These are phyloP conservation scores for Coprinopsis marcescibilis DNA, from an alignment of 768 basidiomycete genomes.

Conservation along the genomic window DNA sequence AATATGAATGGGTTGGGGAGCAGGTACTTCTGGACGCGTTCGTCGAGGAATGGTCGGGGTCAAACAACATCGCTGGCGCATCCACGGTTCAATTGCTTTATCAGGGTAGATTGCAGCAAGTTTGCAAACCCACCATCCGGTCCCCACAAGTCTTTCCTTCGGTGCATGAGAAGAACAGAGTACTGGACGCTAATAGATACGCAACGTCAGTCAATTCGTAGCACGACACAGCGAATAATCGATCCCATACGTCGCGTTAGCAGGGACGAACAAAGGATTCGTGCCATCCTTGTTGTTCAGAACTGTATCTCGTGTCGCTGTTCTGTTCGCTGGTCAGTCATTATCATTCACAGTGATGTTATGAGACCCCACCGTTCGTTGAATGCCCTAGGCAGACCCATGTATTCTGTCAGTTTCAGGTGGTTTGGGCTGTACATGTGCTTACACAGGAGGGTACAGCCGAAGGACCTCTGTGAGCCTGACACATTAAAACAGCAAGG, in stretches of 20 bases:
- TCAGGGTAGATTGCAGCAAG: not conserved
- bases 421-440: not conserved
- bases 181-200: conserved; percentile 24
- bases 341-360: not conserved
- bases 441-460: conserved; percentile 17
- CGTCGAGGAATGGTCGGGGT: too few species aligned
- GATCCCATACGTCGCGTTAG: conserved; percentile 14
- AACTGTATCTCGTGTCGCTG: conserved; percentile 16
- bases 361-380: conserved; percentile 4
- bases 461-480: conserved; percentile 15
- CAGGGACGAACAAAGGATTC: conserved; percentile 20
- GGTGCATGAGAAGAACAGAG: conserved; percentile 52
- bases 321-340: not conserved
- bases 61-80: too few species aligned
- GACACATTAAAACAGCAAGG: not conserved
- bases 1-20: too few species aligned
- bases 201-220: not conserved
- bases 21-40: too few species aligned
- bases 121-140: conserved; percentile 44
- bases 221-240: not conserved
- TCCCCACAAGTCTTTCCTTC: conserved; percentile 60
- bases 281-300: conserved; percentile 12
- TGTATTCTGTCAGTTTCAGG: not conserved
- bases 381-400: not conserved
- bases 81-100: too few species aligned